Evolutionary conservation across 768 basidiomycete species (phyloP).

Genomic region (Tricholoma sp.): DNA sequence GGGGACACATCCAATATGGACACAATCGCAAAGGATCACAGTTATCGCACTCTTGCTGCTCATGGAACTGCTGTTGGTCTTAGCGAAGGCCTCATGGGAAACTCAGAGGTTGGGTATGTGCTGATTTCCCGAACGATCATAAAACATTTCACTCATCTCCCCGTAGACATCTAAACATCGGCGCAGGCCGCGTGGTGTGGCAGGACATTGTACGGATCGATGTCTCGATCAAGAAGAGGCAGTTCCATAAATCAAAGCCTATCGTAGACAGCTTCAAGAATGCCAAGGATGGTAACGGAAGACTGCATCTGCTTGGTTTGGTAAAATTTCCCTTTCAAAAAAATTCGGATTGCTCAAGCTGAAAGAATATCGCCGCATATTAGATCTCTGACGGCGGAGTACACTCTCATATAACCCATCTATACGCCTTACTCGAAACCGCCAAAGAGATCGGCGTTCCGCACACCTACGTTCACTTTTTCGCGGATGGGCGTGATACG

Average conservation of each 20-base stretch:
- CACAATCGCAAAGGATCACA: conserved; percentile 70
- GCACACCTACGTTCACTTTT: conserved; percentile 87
- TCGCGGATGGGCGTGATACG: conserved; percentile 93
- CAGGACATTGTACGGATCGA: conserved; percentile 97
- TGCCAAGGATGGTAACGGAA: conserved; percentile 78
- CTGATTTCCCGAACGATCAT: not conserved
- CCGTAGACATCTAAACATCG: conserved; percentile 87
- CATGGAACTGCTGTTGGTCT: conserved; percentile 92
- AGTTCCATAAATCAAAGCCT: conserved; percentile 73
- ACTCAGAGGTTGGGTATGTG: conserved; percentile 92
- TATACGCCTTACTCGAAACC: conserved; percentile 85
- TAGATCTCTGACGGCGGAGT: conserved; percentile 94
- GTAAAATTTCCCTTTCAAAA: conserved; percentile 36
- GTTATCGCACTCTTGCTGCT: conserved; percentile 67
- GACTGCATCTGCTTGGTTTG: conserved; percentile 85
- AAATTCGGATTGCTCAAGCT: not conserved
- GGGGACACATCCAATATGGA: conserved; percentile 89
- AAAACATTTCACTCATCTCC: not conserved
- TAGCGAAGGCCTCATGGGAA: conserved; percentile 94
- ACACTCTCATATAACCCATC: conserved; percentile 91
- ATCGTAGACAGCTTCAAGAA: conserved; percentile 71
- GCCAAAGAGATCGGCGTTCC: conserved; percentile 85
- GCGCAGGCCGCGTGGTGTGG: conserved; percentile 94
- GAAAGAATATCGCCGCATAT: not conserved
- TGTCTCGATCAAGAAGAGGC: conserved; percentile 80